Conservation (phyloP, 768 basidiomycete genomes). For the Phallus indusiatus region DNA sequence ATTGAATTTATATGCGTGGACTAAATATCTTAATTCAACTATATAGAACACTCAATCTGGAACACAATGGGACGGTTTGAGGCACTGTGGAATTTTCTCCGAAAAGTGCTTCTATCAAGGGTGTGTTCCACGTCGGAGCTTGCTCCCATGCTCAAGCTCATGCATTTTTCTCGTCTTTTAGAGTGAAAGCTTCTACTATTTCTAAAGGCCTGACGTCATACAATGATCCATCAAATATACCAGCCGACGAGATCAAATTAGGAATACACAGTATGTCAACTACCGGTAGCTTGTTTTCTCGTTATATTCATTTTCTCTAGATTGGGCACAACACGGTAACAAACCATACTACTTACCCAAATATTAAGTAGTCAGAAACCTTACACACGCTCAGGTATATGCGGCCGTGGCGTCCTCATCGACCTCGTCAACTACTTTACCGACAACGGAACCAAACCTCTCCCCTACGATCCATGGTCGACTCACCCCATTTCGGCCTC, state of each 20-base stretch:
- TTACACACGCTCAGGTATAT: conserved; percentile 30
- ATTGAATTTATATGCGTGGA: neutral
- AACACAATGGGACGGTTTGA: conserved; percentile 13
- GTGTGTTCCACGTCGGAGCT: neutral
- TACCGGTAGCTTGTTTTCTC: neutral
- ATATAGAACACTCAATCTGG: conserved; percentile 14
- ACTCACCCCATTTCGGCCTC: conserved; percentile 39
- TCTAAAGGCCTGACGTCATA: neutral
- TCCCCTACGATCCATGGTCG: conserved; percentile 60
- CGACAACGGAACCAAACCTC: conserved; percentile 20
- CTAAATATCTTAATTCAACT: neutral
- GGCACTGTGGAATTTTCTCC: conserved; percentile 12
- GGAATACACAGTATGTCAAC: conserved; percentile 58
- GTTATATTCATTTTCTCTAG: conserved; percentile 2
- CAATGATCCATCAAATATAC: conserved; percentile 37
- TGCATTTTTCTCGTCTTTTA: neutral
- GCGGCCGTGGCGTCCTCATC: conserved; percentile 59
- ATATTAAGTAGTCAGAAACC: neutral
- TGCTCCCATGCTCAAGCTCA: neutral
- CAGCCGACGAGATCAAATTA: conserved; percentile 36
- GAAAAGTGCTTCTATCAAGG: conserved; percentile 8
- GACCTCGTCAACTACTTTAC: conserved; percentile 51
- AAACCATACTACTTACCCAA: neutral
- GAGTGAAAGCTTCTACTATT: neutral
- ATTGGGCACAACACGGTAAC: conserved; percentile 3